Base-by-base conservation (phyloP, 2,329 filamentous ascomycete species). In the Tolypocladium pustulatum region DNA sequence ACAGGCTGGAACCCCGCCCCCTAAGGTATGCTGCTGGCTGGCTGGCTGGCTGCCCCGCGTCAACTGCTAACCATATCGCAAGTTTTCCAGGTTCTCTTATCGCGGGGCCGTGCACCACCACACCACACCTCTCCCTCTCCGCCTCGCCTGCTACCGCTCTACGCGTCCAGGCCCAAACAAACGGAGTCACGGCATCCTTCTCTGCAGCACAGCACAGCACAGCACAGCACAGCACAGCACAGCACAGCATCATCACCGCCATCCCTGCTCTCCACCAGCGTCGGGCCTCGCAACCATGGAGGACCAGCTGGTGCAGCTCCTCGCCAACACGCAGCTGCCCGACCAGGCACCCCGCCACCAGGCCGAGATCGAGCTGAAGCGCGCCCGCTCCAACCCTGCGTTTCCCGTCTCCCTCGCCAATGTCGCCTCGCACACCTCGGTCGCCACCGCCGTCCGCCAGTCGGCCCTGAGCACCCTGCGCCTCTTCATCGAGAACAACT, bases 261-360 rank as follows among this genome's bases (percentile, higher is more conserved):
- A 17, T 7, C 43, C 43, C 13, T 25, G 2, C 12, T 17, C 46
- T 10, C 46, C 46, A 20, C 46, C 25, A 27, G 46, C 46, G 20
- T 51, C 46, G 46, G 46, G 49, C 30, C 27, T 34, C 49, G 49
- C 49, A 32, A 69, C 62, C 67, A 96, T 96, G 91, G 92, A 96
- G 82, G 88, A 95, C 76, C 87, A 96, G 79, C 85, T 99, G 73
- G 86, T 94, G 67, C 86, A 87, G 74, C 83, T 97, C 72, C 86
- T 99, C 64, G 85, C 88, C 68, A 90, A 91, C 75, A 96, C 92
- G 55, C 91, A 96, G 77, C 86, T 87, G 63, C 69, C 89, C 61
- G 84, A 86, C 60, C 87, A 93, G 72, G 85, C 77, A 58, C 86
- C 88, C 59, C 88, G 93, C 73, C 91, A 90, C 72, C 85, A 89